Evolutionary conservation across 1,139 yeast species (phyloP), one percentile per base, ranked within the genome.

Genomic region (Candida labiduridarum): DNA sequence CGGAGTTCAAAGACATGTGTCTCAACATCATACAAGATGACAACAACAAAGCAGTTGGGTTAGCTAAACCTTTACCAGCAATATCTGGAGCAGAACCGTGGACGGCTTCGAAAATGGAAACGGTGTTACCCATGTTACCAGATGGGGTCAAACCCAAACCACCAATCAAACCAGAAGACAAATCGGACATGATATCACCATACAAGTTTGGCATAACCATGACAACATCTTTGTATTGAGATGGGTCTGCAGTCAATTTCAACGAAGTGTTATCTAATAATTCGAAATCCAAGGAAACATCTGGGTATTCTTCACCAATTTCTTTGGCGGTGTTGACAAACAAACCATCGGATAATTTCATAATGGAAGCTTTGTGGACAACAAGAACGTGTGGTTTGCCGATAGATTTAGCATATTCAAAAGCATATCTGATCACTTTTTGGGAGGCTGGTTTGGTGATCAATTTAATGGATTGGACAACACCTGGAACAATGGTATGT

Each of bases 151-250:
- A 84, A 76, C 99, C 99, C 66, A 92, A 84, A 69, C 98, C 97
- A 72, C 99, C 99, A 63, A 95, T 94, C 68, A 94, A 82, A 75
- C 98, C 99, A 53, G 97, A 89, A 60, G 96, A 89, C 72, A 94
- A 82, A 74, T 94, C 98, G 58, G 98, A 92, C 87, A 94, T 86
- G 75, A 94, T 94, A 73, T 87, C 98, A 81, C 99, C 99, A 76
- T 94, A 94, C 75, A 94, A 84, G 86, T 94, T 94, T 66, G 99
- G 99, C 97, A 94, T 94, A 63, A 94, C 98, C 92, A 94, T 90
- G 65, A 94, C 99, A 55, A 87, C 85, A 65, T 76, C 64, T 66
- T 74, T 74, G 83, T 90, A 92, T 62, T 87, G 85, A 56, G 85
- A 71, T 62, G 98, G 98, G 75, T 91, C 92, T 56, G 90, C 79